Conservation (phyloP, 768 basidiomycete genomes). For the Tubosaeta sp. region DNA sequence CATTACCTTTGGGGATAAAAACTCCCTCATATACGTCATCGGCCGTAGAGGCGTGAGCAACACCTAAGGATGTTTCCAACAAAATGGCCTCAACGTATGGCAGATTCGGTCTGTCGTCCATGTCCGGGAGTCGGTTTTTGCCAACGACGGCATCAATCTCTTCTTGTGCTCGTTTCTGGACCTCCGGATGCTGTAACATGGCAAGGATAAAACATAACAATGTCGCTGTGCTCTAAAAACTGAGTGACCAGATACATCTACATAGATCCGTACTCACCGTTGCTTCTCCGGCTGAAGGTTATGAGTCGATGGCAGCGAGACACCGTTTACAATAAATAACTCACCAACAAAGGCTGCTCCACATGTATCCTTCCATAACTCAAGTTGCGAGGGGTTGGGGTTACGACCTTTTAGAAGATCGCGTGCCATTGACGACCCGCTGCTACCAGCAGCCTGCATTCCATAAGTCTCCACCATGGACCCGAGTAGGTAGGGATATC, state of each 20-base stretch:
- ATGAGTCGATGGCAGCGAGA: not conserved
- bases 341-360: not conserved
- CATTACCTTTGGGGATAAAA: not conserved
- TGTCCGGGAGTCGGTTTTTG: slow-evolving; percentile 20
- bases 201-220: slow-evolving; percentile 25
- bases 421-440: slow-evolving; percentile 8
- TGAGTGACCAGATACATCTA: not conserved
- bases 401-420: slow-evolving; percentile 6
- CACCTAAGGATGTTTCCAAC: slow-evolving; percentile 21
- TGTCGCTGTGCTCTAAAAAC: not conserved
- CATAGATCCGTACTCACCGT: slow-evolving; percentile 5
- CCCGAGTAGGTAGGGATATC: not conserved
- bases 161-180: slow-evolving; percentile 27
- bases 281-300: slow-evolving; percentile 19
- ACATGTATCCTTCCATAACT: not conserved
- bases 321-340: not conserved
- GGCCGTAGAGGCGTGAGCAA: slow-evolving; percentile 1
- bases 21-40: not conserved
- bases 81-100: slow-evolving; percentile 29
- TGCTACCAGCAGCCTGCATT: slow-evolving; percentile 13
- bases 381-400: not conserved
- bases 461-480: not conserved
- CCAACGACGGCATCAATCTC: slow-evolving; percentile 31
- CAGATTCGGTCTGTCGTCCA: slow-evolving; percentile 19
- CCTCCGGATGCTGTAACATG: slow-evolving; percentile 29